Evolutionary conservation across 768 basidiomycete genomes (phyloP), one percentile per base, ranked within the genome.

Genomic region (Ramaria rubella): DNA sequence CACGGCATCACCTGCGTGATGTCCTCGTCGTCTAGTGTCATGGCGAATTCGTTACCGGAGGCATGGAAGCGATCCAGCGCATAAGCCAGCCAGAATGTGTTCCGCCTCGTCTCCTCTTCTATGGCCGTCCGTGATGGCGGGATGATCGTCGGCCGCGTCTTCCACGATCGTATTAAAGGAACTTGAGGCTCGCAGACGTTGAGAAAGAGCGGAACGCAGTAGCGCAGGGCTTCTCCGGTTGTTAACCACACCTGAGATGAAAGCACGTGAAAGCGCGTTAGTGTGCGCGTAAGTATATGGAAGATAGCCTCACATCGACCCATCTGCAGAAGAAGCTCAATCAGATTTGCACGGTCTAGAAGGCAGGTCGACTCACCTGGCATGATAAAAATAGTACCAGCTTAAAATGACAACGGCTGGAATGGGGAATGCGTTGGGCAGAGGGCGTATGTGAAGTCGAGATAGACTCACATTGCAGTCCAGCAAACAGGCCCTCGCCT

Each of bases 321-420:
- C 86, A 87, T 77, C 86, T 86, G 59, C 21, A 43, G 31, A 51
- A 24, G 31, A 46, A 8, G 24, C 36, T 52, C 21, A n/a, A 49
- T 62, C 30, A 61, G 58, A 44, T 49, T 31, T 38, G 21, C 27
- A 45, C 8, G 55, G 46, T 4, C 26, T 8, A 24, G 31, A 48
- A 53, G 27, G 42, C 36, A 23, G 29, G 55, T n/a, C 17, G 11
- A 63, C 75, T 59, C 59, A 82, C 84, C 79, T 83, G 48, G 83
- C 83, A 66, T 87, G 82, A 46, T 77, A 82, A 80, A 83, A 86
- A 62, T 86, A 86, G 67, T 84, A 87, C 83, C 85, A 86, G 8
- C 77, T 77, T 43, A 87, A 69, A 42, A 89, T 73, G 14, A 85
- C 73, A 43, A 78, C 74, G 9, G 85, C 87, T 90, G 49, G 5